phyloP scores from a whole-genome alignment of 768 basidiomycete species.

The Xanthoconium purpureum region DNA sequence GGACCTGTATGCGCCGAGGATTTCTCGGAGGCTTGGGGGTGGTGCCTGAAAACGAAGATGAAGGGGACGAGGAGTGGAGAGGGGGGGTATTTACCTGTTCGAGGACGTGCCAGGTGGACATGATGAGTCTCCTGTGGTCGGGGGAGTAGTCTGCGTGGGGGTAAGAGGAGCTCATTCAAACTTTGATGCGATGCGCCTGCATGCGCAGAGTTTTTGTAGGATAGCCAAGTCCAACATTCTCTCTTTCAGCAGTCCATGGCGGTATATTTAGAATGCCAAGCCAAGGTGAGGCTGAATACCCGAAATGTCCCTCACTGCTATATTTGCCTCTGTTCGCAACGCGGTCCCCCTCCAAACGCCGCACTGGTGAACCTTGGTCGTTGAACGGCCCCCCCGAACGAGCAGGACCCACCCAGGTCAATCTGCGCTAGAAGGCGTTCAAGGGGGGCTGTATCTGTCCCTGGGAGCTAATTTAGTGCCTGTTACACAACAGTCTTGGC shows the following conservation, averaged over 20 bases:
- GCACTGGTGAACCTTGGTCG: not conserved
- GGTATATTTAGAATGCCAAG: conserved; percentile 46
- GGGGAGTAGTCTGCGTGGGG: conserved; percentile 18
- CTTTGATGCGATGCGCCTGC: conserved; percentile 12
- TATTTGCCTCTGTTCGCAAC: conserved; percentile 13
- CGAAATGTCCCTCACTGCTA: conserved; percentile 24
- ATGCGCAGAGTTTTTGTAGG: conserved; percentile 38
- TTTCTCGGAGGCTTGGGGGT: conserved; percentile 80
- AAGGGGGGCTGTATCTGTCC: conserved; percentile 1
- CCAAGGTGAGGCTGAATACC: conserved; percentile 36
- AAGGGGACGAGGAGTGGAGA: not conserved
- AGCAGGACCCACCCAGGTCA: not conserved
- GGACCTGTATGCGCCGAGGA: conserved; percentile 77
- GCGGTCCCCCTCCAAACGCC: not conserved
- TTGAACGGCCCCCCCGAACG: not conserved
- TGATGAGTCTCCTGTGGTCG: conserved; percentile 35
- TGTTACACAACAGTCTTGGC: conserved; percentile 32
- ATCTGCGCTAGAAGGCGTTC: not conserved
- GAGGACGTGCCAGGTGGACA: conserved; percentile 44
- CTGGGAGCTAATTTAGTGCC: conserved; percentile 26
- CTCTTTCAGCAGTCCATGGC: conserved; percentile 40
- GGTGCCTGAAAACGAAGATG: conserved; percentile 46
- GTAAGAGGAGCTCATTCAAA: conserved; percentile 29
- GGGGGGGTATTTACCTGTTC: conserved; percentile 39
- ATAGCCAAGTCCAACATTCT: conserved; percentile 44